Evolutionary conservation across 176 grass and related monocot genomes (phyloP).

Genomic region (Pontederia crassipes): DNA sequence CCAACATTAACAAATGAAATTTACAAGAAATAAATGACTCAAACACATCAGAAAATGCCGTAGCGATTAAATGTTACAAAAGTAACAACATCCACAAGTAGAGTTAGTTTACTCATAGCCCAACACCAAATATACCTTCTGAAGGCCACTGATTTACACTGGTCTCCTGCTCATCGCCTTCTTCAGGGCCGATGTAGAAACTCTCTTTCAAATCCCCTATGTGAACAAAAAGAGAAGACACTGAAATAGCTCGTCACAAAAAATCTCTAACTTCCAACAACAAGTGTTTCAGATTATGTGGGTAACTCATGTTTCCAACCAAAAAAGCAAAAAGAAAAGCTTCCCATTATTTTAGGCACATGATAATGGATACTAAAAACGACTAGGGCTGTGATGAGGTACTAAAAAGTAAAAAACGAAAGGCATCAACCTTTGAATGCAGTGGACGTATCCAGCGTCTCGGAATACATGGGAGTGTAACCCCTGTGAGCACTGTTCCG

Average conservation of each 20-base stretch:
- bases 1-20: neutral
- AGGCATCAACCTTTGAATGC: constrained; percentile 31
- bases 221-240: neutral
- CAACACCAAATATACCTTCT: constrained; percentile 30
- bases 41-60: no score
- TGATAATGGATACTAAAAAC: neutral
- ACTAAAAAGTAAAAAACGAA: neutral
- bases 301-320: no score
- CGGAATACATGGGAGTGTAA: constrained; percentile 59
- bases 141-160: constrained; percentile 56
- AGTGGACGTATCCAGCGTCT: constrained; percentile 55
- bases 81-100: no score
- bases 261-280: neutral
- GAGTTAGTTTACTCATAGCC: no score
- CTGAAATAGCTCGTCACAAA: neutral
- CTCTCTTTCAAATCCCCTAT: constrained; percentile 75
- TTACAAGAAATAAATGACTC: neutral
- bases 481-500: constrained; percentile 36
- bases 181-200: constrained; percentile 49
- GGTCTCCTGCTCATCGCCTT: constrained; percentile 15
- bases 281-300: no score
- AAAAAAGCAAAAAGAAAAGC: no score
- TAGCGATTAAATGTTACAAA: no score
- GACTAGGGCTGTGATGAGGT: neutral
- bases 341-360: no score